Evolutionary conservation across 805 yeast species (phyloP).

Genomic region (Wickerhamomyces ciferrii): DNA sequence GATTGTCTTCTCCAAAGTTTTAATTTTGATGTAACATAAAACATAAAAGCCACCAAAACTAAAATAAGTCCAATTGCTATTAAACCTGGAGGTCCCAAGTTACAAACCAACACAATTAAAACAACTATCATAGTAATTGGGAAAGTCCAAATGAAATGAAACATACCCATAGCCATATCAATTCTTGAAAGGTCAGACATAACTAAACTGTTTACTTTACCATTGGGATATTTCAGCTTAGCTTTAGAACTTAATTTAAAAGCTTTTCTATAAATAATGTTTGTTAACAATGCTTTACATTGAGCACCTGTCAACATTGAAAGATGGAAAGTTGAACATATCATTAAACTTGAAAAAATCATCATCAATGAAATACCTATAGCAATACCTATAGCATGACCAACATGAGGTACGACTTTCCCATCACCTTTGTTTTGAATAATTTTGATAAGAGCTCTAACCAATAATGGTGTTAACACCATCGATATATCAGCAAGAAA

Average conservation of each 20-base stretch:
- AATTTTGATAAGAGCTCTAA: constrained; percentile 58
- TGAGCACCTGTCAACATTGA: constrained; percentile 66
- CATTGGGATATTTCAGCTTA: constrained; percentile 54
- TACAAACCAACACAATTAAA: constrained; percentile 55
- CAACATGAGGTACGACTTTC: constrained; percentile 32
- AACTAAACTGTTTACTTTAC: constrained; percentile 70
- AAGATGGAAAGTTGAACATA: constrained; percentile 61
- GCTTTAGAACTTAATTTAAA: constrained; percentile 55
- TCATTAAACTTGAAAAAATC: constrained; percentile 37
- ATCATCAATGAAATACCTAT: constrained; percentile 62
- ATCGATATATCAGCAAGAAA: constrained; percentile 25
- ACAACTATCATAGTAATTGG: constrained; percentile 62
- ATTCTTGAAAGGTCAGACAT: constrained; percentile 80
- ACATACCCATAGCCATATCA: constrained; percentile 69
- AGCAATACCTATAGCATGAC: constrained; percentile 72
- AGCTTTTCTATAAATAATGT: constrained; percentile 65
- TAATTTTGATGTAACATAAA: constrained; percentile 43
- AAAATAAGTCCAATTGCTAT: constrained; percentile 61
- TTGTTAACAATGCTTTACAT: constrained; percentile 64
- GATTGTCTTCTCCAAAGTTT: constrained; percentile 53
- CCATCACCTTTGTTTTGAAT: constrained; percentile 45
- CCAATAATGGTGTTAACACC: constrained; percentile 61
- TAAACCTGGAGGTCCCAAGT: constrained; percentile 69
- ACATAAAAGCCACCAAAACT: constrained; percentile 34
- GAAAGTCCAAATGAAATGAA: constrained; percentile 57